These are phyloP conservation scores for Phalaenopsis aphrodite DNA, from an alignment of 106 monocot genomes.

Conservation along the genomic window DNA sequence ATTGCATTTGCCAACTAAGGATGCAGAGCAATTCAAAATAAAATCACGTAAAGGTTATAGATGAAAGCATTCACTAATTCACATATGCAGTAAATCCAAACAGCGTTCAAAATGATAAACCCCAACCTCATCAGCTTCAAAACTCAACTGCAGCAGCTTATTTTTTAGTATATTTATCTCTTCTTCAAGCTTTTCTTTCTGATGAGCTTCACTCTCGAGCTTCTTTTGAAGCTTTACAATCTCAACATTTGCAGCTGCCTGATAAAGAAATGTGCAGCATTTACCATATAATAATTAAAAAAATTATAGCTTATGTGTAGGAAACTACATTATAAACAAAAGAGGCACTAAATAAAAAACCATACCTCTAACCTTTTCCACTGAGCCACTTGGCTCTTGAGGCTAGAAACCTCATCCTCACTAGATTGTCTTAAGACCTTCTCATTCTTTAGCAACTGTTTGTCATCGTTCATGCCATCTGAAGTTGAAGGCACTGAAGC, in stretches of 20 bases:
- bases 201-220: constrained; percentile 75
- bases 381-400: constrained; percentile 54
- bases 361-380: constrained; percentile 78
- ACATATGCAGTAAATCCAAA: background rate
- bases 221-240: constrained; percentile 58
- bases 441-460: constrained; percentile 54
- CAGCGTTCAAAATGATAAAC: background rate
- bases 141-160: constrained; percentile 77
- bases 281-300: background rate
- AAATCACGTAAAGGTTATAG: background rate
- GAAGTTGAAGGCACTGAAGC: constrained; percentile 21
- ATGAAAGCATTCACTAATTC: constrained; percentile 1
- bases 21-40: background rate
- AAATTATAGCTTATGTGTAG: background rate
- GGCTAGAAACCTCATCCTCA: constrained; percentile 63
- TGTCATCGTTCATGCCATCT: constrained; percentile 38
- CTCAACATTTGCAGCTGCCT: constrained; percentile 75
- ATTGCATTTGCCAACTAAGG: background rate
- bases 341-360: background rate
- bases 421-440: constrained; percentile 39
- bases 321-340: background rate
- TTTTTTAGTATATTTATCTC: constrained; percentile 68
- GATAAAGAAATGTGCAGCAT: constrained; percentile 4
- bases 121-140: constrained; percentile 93
- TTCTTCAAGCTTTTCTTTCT: constrained; percentile 93